Percentiles rank a stretch among this genome's conserved stretches.
Conservation (phyloP, 495 filamentous ascomycete species). For the Xylaria flabelliformis region DNA sequence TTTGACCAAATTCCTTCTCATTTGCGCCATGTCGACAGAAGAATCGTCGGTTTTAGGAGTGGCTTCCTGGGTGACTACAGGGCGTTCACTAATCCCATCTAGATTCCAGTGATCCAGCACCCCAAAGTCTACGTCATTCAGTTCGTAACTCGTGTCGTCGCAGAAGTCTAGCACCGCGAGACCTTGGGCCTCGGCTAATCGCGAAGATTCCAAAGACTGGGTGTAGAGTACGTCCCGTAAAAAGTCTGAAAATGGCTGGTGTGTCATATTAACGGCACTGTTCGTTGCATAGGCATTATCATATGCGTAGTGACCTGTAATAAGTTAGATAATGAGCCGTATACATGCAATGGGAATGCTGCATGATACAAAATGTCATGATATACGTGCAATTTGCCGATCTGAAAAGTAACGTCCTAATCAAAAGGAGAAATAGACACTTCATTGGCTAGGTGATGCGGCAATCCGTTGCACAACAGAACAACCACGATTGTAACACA, state of each 20-base stretch:
- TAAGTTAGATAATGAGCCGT: conserved; percentile 6
- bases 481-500: neutral
- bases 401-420: neutral
- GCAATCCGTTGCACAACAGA: conserved; percentile 3
- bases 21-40: conserved; percentile 41
- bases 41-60: conserved; percentile 31
- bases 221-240: conserved; percentile 46
- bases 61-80: conserved; percentile 24
- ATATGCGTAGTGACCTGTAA: conserved; percentile 13
- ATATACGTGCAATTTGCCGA: neutral
- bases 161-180: conserved; percentile 54
- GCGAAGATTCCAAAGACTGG: conserved; percentile 35
- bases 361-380: neutral
- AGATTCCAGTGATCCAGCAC: conserved; percentile 64
- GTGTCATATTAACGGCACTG: conserved; percentile 30
- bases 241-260: conserved; percentile 44
- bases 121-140: conserved; percentile 66
- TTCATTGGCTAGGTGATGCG: neutral
- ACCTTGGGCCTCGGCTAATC: conserved; percentile 43
- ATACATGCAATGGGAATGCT: neutral
- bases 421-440: neutral
- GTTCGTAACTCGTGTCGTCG: conserved; percentile 61
- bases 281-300: conserved; percentile 28
- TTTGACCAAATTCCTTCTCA: conserved; percentile 44
- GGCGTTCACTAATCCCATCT: conserved; percentile 43